phyloP scores from a whole-genome alignment of 1,284 basidiomycete species.

The Psilocybe mexicana region DNA sequence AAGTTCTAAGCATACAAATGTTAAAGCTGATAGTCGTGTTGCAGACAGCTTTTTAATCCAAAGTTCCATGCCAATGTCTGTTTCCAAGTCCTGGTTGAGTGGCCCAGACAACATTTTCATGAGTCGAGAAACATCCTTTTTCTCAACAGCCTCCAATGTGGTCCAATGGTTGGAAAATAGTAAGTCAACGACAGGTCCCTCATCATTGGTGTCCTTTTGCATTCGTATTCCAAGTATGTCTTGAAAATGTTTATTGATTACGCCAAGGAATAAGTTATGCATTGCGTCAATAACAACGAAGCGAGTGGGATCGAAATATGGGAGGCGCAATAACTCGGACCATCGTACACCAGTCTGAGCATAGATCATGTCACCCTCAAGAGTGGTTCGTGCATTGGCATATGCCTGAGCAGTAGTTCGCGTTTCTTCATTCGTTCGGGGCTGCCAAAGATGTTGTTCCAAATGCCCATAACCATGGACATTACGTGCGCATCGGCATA shows the following conservation, averaged over 20 bases:
- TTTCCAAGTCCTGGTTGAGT: neutral
- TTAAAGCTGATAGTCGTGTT: neutral
- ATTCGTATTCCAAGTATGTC: constrained; percentile 20
- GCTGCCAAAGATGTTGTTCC: neutral
- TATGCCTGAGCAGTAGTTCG: neutral
- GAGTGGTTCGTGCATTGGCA: neutral
- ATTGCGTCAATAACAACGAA: constrained; percentile 36
- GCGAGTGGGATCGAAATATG: constrained; percentile 37
- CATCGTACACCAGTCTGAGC: constrained; percentile 31
- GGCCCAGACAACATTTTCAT: neutral
- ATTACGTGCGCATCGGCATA: constrained; percentile 1
- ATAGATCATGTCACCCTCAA: constrained; percentile 6
- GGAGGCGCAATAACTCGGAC: constrained; percentile 36
- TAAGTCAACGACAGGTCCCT: neutral
- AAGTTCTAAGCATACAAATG: neutral
- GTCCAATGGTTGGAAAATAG: neutral
- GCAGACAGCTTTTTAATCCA: neutral
- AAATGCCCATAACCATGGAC: neutral
- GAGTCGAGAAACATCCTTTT: neutral
- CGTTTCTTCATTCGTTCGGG: neutral
- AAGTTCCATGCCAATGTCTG: neutral
- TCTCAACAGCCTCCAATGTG: neutral
- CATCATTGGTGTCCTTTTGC: neutral
- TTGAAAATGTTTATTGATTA: constrained; percentile 30
- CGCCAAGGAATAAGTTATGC: constrained; percentile 36